Evolutionary conservation across 306 rosid genomes (phyloP), one percentile per base, ranked within the genome.

Genomic region (Rosa persica): DNA sequence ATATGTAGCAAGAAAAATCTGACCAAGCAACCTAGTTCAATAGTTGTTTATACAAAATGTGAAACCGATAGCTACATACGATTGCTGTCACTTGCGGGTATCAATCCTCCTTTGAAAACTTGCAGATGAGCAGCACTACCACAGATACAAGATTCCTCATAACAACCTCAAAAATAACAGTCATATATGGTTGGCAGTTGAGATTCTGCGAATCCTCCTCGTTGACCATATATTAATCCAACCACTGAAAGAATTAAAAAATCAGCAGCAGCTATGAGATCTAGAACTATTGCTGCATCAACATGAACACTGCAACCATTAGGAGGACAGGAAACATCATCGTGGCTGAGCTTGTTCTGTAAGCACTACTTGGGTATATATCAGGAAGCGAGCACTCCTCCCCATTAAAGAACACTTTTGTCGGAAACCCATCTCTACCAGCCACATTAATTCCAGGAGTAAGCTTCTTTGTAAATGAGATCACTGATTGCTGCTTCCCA

Each of bases 401-500:
- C 19, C 98, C 99, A 55, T 96, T 93, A 82, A 96, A 96, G 89
- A 86, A 87, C 3, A 96, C 98, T 81, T 91, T 93, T 0, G 88
- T 87, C 5, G 99, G 99, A 83, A 96, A 96, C 38, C 97, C 98
- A 66, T 96, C 98, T 80, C 96, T 89, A 0, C 51, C 43, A 61
- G 78, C 85, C n/a, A 93, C 86, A 66, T 81, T 87, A 64, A 96
- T 89, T 42, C 80, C 93, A 3, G 97, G 90, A 38, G 90, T 89
- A 52, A 42, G 62, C 86, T 96, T 93, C 93, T 93, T 96, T 20
- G 90, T 91, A 85, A 96, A 96, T 48, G 98, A 93, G 70, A 96
- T 86, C 67, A 96, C 99, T 8, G 99, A 86, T 69, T 96, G 99
- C 79, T 91, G 98, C 82, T 96, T 96, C 22, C 99, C 99, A 20